Base-by-base conservation (phyloP, 1,284 basidiomycete species). In the Melampsora americana region DNA sequence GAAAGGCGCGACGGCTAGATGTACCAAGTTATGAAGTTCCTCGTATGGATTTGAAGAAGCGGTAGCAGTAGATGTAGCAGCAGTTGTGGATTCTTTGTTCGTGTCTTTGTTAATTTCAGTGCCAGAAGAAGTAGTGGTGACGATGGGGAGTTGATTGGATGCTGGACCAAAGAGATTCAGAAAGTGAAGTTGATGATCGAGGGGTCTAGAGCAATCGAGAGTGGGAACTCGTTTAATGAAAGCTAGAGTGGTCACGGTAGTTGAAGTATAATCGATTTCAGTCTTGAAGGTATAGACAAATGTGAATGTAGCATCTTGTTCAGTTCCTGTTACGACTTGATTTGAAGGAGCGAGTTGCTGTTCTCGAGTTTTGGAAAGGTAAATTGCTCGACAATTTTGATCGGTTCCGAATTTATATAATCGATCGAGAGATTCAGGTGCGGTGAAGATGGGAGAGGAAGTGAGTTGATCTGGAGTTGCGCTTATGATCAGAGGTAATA, bases 1-100 rank as follows among this genome's bases (percentile, higher is more conserved):
- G 90, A 93, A 98, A 0, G 95, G 95, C 78, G 97, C 95, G 66
- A 98, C 93, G 81, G 93, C 95, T 79, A 89, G 90, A 81, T 95
- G 96, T 14, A 99, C 93, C 32, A 99, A 88, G n/a, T 92, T 92
- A 83, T 98, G 95, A 23, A 99, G 84, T 81, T 92, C 92, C 83
- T 98, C 95, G 81, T 98, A 99, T 0, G 95, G 95, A 0, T 92
- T 84, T 0, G 81, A 79, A 35, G 64, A 46, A 39, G 82, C 83
- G n/a, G 82, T 78, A 12, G 81, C 81, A 30, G 82, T 83, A 23
- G 82, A 84, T 12, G 80, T 80, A 44, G 83, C 80, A 35, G 81
- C 30, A 78, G 67, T 42, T 50, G 39, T 16, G 70, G 68, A 48
- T 50, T 78, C 44, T 79, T 79, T 69, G 26, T 69, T 44, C 70